phyloP scores from a whole-genome alignment of 257 asterid species.

The Leptodermis oblonga region DNA sequence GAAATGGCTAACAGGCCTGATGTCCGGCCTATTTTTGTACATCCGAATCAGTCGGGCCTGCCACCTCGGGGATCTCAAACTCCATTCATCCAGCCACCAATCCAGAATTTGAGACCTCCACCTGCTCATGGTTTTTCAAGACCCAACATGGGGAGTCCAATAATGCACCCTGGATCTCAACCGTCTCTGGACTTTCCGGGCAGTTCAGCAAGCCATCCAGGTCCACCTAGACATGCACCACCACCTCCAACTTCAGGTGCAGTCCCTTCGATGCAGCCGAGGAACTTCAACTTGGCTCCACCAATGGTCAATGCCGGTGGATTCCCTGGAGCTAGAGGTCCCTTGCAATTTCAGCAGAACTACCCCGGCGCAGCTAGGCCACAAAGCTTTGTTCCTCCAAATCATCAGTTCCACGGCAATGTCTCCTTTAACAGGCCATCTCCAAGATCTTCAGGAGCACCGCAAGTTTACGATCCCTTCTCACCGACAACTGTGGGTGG shows the following conservation, averaged over 20 bases:
- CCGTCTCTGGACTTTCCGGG: conserved; percentile 38
- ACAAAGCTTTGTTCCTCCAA: conserved; percentile 43
- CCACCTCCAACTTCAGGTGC: conserved; percentile 33
- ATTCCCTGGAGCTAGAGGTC: conserved; percentile 46
- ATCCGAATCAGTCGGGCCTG: conserved; percentile 41
- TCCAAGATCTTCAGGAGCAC: conserved; percentile 41
- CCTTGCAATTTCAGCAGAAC: conserved; percentile 52
- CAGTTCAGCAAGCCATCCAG: conserved; percentile 27
- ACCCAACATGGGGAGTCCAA: conserved; percentile 38
- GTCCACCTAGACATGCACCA: conserved; percentile 44
- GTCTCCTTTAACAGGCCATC: conserved; percentile 32
- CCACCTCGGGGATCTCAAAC: conserved; percentile 36
- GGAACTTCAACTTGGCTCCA: conserved; percentile 46
- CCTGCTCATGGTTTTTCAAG: conserved; percentile 50
- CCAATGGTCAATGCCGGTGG: conserved; percentile 34
- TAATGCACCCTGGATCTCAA: conserved; percentile 45
- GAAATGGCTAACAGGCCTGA: conserved; percentile 39
- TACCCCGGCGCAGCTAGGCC: conserved; percentile 33
- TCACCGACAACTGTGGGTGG: conserved; percentile 52
- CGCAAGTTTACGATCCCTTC: conserved; percentile 78
- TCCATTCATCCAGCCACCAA: conserved; percentile 38
- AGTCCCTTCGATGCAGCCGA: conserved; percentile 44
- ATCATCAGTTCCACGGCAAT: conserved; percentile 40
- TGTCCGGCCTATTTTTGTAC: conserved; percentile 34
- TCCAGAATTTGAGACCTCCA: conserved; percentile 37